Conservation (phyloP, 495 filamentous ascomycete species). For the Pseudevernia furfuracea region DNA sequence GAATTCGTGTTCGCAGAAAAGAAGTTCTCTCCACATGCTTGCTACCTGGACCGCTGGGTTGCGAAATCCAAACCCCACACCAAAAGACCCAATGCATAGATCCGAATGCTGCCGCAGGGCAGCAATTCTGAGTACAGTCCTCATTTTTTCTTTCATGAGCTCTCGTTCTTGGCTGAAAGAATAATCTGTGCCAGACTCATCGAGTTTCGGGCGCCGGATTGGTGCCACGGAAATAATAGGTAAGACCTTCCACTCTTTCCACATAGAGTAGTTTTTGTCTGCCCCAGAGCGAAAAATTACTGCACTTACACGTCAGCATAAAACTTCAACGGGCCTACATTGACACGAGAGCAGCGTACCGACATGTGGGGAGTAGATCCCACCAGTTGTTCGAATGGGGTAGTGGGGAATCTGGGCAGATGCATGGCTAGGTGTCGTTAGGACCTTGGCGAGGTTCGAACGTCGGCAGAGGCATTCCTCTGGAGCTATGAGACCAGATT, state of each 20-base stretch:
- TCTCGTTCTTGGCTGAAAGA: slow-evolving; percentile 61
- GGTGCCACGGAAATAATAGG: slow-evolving; percentile 66
- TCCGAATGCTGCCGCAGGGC: slow-evolving; percentile 49
- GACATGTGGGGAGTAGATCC: slow-evolving; percentile 58
- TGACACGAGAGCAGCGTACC: slow-evolving; percentile 37
- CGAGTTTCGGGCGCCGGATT: slow-evolving; percentile 61
- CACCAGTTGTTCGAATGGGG: slow-evolving; percentile 57
- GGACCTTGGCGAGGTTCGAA: slow-evolving; percentile 59
- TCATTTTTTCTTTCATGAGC: slow-evolving; percentile 64
- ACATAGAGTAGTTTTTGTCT: slow-evolving; percentile 36
- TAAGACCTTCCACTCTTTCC: slow-evolving; percentile 40
- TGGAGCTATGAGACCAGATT: slow-evolving; percentile 60
- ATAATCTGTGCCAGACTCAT: slow-evolving; percentile 55
- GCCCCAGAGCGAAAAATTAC: slow-evolving; percentile 48
- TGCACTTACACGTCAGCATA: slow-evolving; percentile 20
- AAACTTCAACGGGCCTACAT: background rate
- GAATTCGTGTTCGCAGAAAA: slow-evolving; percentile 59
- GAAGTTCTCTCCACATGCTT: slow-evolving; percentile 58
- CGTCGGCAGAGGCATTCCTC: slow-evolving; percentile 65
- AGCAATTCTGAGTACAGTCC: slow-evolving; percentile 59
- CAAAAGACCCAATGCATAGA: slow-evolving; percentile 64
- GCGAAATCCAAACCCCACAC: slow-evolving; percentile 58
- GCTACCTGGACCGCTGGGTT: slow-evolving; percentile 63
- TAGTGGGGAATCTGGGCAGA: slow-evolving; percentile 46
- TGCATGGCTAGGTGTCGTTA: slow-evolving; percentile 47